Evolutionary conservation across 2,329 filamentous ascomycete genomes (phyloP), one percentile per base, ranked within the genome.

Genomic region (Endocalyx cinctus): DNA sequence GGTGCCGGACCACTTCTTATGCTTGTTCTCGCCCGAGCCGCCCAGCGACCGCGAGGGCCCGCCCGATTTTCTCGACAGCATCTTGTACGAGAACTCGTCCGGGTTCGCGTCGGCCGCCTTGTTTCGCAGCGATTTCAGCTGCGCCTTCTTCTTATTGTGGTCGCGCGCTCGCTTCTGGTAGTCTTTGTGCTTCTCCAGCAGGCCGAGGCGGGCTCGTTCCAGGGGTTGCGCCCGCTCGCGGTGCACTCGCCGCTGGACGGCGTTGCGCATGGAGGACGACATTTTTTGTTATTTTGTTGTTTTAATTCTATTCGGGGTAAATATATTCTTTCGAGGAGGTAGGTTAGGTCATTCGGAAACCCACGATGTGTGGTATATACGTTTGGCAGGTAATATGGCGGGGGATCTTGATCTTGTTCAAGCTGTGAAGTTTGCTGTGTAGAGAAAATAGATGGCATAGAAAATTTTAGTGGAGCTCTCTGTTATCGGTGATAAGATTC

Each of bases 101-200:
- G 82, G 79, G 58, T 84, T 84, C 47, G 78, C 74, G 25, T 80
- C 72, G 37, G 76, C 59, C 5, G 77, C 79, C 52, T 83, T 83
- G 37, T 71, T 63, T 29, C 70, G 69, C 31, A 84, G 72, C 17
- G 60, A 61, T 51, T 77, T 75, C 39, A 84, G 70, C 34, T 72
- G 67, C 1, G 61, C 57, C 54, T 84, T 77, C 52, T 84, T 84
- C 58, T 72, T 70, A 52, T 77, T 78, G 67, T 76, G 79, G 55
- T 84, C 79, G 46, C 71, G 67, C 17, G 79, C 77, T 41, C 80
- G 77, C 32, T 79, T 72, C 29, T 72, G 69, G 59, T 83, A 82
- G 57, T 83, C 79, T 71, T 96, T 96, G 73, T 92, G 85, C 67
- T 98, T 97, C 62, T 97, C 92, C 41, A 97, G 80, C 15, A 97